Evolutionary conservation across 176 grass and related monocot genomes (phyloP), one percentile per base, ranked within the genome.

Genomic region (Puccinellia tenuiflora): DNA sequence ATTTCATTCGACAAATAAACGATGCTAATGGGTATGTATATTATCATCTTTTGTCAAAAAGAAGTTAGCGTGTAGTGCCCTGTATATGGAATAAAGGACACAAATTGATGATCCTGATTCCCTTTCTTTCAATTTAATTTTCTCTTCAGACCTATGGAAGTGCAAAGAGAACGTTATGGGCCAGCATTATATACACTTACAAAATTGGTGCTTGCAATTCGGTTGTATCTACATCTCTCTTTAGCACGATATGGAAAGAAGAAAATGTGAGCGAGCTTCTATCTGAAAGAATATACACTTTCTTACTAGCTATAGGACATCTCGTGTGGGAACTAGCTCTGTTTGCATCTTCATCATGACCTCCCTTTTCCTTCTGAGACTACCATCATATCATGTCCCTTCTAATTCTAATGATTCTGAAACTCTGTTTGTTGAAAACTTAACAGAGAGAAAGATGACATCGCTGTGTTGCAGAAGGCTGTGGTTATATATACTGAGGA

Each of bases 1-100:
- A 99, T 88, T 99, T 99, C 72, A 87, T 96, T 78, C 82, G 86
- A 31, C 93, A 99, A 81, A 96, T 99, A 86, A 99, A 99, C 84
- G 93, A 99, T 92, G 88, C 95, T 47, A 85, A 96, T 85, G 96
- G 96, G 96, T 98, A 92, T 79, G 69, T 51, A 33, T 73, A 56
- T 62, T 67, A 80, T 9, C 59, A 38, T n/a, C 52, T 73, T 67
- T 64, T 34, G 75, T 80, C 21, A 78, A 78, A 81, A 16, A 9
- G 9, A 66, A 75, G 7, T 67, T 69, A 59, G 17, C 52, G 24
- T 18, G 25, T 79, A 45, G 31, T 73, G 17, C 73, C 73, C 4
- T 67, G 66, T 75, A 56, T 48, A 18, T 50, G 55, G 43, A 79
- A 10, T 34, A 75, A 68, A 74, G 67, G 12, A 25, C 5, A 81